Percentiles rank a stretch among this genome's conserved stretches.
These are phyloP conservation scores for Boletus rubescentipes DNA, from an alignment of 768 basidiomycete genomes.

Conservation along the genomic window DNA sequence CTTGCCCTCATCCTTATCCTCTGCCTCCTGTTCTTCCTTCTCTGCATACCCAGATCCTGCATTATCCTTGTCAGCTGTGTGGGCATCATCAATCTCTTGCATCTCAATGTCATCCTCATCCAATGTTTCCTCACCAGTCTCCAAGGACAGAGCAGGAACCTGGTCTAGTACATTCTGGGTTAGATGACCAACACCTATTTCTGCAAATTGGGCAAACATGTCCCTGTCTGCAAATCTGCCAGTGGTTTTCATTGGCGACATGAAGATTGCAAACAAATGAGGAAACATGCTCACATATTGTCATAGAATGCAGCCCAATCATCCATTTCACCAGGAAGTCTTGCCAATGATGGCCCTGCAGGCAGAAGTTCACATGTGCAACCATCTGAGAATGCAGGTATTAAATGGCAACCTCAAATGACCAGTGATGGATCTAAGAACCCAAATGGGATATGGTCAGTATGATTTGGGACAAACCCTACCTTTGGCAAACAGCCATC, in stretches of 20 bases:
- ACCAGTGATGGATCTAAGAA: neutral
- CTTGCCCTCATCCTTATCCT: too few relatives aligned
- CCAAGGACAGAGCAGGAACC: too few relatives aligned
- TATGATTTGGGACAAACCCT: neutral
- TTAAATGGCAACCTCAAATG: neutral
- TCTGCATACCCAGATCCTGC: too few relatives aligned
- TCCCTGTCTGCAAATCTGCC: neutral
- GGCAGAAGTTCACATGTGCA: neutral
- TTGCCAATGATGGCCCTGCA: neutral
- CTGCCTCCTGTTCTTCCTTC: too few relatives aligned
- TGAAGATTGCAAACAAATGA: too few relatives aligned
- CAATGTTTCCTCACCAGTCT: too few relatives aligned
- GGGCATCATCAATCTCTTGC: too few relatives aligned
- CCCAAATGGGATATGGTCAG: neutral
- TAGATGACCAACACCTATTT: neutral
- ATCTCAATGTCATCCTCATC: too few relatives aligned
- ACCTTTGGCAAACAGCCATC: neutral
- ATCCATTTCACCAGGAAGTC: neutral
- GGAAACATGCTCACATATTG: conserved; percentile 10
- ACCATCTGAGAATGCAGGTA: neutral
- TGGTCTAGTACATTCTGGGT: too few relatives aligned
- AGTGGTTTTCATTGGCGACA: too few relatives aligned
- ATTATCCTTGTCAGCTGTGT: too few relatives aligned
- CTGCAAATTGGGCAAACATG: neutral
- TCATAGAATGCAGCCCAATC: conserved; percentile 6